A percentile compares a stretch with the other conserved stretches of the same genome.
Evolutionary conservation across 1,284 basidiomycete genomes (phyloP).

Genomic region (Papiliotrema laurentii): DNA sequence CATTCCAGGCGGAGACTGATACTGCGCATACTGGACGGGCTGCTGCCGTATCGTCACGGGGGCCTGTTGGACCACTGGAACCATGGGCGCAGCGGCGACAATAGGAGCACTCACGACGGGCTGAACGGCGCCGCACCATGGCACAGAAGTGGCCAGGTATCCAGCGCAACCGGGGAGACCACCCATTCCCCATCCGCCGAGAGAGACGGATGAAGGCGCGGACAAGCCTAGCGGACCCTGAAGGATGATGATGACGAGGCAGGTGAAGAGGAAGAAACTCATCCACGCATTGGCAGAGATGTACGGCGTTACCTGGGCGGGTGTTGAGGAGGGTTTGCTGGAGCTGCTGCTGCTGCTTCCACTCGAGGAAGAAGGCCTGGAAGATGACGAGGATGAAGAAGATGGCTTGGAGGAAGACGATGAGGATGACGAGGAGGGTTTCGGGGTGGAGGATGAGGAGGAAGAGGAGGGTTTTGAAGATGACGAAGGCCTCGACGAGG

Average conservation of each 20-base stretch:
- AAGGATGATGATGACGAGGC: constrained; percentile 36
- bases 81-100: background rate
- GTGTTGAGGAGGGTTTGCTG: constrained; percentile 7
- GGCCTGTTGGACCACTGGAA: background rate
- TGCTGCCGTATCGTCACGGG: background rate
- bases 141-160: constrained; percentile 19
- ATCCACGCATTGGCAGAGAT: constrained; percentile 39
- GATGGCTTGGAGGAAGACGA: background rate
- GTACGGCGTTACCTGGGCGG: constrained; percentile 20
- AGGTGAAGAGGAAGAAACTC: constrained; percentile 38
- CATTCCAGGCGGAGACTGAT: constrained; percentile 19
- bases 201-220: constrained; percentile 3
- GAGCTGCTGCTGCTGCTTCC: constrained; percentile 4
- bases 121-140: constrained; percentile 30
- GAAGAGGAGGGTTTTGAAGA: constrained; percentile 28
- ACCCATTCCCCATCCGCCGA: constrained; percentile 4
- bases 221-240: constrained; percentile 35
- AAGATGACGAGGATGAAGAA: constrained; percentile 28
- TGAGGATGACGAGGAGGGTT: background rate
- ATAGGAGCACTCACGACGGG: too few relatives aligned
- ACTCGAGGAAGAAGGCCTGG: constrained; percentile 2
- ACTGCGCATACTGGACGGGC: too few relatives aligned
- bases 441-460: constrained; percentile 16
- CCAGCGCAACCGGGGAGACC: constrained; percentile 30
- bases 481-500: constrained; percentile 15